Percentiles rank a stretch among this genome's conserved stretches.
Conservation (phyloP, 75 land plant genomes). For the Larix kaempferi region DNA sequence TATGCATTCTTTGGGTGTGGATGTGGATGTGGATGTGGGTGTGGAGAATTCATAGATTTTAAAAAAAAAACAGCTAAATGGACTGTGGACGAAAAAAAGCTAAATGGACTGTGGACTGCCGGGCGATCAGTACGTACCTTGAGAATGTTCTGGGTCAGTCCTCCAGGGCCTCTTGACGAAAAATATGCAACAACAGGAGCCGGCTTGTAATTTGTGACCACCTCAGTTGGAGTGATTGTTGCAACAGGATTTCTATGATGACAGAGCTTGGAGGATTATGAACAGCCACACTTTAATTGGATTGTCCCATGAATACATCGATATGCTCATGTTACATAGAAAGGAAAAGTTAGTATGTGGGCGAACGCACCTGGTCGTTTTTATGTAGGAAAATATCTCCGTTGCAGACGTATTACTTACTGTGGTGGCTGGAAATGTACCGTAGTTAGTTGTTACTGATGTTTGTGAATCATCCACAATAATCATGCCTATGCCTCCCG, state of each 20-base stretch:
- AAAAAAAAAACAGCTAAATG: no score
- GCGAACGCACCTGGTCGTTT: slow-evolving; percentile 34
- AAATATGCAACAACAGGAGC: slow-evolving; percentile 69
- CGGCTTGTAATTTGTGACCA: slow-evolving; percentile 36
- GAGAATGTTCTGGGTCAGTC: slow-evolving; percentile 41
- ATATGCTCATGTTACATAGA: no score
- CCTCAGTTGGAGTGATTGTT: slow-evolving; percentile 42
- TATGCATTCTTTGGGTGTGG: no score
- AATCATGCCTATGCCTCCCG: slow-evolving; percentile 60
- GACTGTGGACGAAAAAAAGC: no score
- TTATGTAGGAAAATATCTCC: slow-evolving; percentile 50
- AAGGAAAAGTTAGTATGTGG: not conserved
- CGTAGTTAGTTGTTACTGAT: slow-evolving; percentile 24
- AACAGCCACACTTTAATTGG: no score
- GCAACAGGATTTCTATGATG: slow-evolving; percentile 50
- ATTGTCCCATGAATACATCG: not conserved
- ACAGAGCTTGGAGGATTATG: no score
- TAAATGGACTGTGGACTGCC: no score
- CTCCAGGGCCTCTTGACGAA: slow-evolving; percentile 72
- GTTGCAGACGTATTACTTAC: slow-evolving; percentile 23
- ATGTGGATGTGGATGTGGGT: no score
- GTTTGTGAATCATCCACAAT: slow-evolving; percentile 33
- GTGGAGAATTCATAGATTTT: no score
- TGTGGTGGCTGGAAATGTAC: slow-evolving; percentile 34
- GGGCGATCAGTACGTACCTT: slow-evolving; percentile 35